Base-by-base conservation (phyloP, 495 filamentous ascomycete genomes). In the Penicillium flavigenum region DNA sequence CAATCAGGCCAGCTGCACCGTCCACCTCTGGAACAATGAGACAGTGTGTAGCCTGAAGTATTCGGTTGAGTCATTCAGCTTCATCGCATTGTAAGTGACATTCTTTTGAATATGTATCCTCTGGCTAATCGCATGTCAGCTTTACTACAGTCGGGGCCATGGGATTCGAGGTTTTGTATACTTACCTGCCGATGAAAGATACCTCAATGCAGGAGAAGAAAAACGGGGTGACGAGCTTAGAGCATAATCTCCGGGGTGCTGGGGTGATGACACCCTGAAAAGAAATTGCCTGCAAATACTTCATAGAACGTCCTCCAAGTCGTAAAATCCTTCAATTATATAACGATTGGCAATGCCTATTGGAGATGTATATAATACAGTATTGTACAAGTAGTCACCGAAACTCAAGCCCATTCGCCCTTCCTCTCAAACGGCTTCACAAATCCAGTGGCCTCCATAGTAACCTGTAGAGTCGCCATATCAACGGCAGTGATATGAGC, bases 401-500 rank as follows among this genome's bases (percentile, higher is more conserved):
- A 12, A 19, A n/a, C 26, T 53, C 55, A 76, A 44, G 61, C 62
- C 75, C 73, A 76, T 45, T 74, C 72, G 3, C 73, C 73, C 24
- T 61, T 65, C 19, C 75, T 65, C 56, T 72, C 54, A 51, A 72
- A 77, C n/a, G 58, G 54, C 63, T 76, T 72, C 0, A 83, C 42
- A 27, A 83, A 58, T 34, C 73, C 32, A 22, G 83, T 57, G 12
- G 76, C 78, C 63, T 83, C 79, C 61, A 88, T 78, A n/a, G 61
- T 54, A 41, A 88, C 74, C 49, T 73, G 58, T 47, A 68, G 61
- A 7, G 57, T 51, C 43, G 84, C 76, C 48, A 85, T 73, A 72
- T 88, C 80, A 31, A 90, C 73, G 20, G 75, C 67, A 0, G 56
- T 66, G 39, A 92, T 74, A 69, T 81, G 79, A 6, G 86, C 86